These are phyloP conservation scores for Irpex sp. DNA, from an alignment of 1,284 basidiomycete species.

Conservation along the genomic window DNA sequence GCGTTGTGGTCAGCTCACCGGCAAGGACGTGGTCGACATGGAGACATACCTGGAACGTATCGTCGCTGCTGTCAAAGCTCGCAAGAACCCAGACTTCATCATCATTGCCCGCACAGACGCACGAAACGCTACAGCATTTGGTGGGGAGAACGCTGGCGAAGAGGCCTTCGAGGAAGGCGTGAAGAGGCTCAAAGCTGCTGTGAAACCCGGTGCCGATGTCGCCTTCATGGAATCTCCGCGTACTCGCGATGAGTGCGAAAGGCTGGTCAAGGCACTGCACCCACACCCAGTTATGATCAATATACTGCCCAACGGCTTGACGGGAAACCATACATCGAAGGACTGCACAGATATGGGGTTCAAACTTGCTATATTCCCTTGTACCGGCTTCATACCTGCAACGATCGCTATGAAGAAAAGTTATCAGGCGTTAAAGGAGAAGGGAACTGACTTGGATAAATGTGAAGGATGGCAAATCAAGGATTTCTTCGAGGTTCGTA, in stretches of 20 bases:
- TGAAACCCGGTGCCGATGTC: constrained; percentile 22
- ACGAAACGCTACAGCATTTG: constrained; percentile 21
- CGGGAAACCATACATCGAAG: constrained; percentile 21
- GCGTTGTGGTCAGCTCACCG: constrained; percentile 22
- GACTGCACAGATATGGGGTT: constrained; percentile 24
- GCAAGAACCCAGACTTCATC: constrained; percentile 22
- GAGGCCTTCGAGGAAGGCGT: constrained; percentile 23
- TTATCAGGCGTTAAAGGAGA: constrained; percentile 20
- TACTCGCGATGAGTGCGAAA: constrained; percentile 19
- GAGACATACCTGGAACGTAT: constrained; percentile 26
- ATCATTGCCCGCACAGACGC: constrained; percentile 25
- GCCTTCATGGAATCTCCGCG: constrained; percentile 25
- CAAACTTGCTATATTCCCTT: constrained; percentile 23
- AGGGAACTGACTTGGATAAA: constrained; percentile 19
- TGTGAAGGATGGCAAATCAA: constrained; percentile 24
- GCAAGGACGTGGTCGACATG: constrained; percentile 24
- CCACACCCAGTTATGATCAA: constrained; percentile 26
- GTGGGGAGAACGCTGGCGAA: constrained; percentile 21
- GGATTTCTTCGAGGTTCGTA: constrained; percentile 22
- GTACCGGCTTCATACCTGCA: constrained; percentile 23
- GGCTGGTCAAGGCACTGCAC: constrained; percentile 22
- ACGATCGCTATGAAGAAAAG: constrained; percentile 23
- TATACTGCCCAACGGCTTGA: constrained; percentile 23
- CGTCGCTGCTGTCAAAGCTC: constrained; percentile 21
- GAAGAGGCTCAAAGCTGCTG: constrained; percentile 21